Percentiles rank a stretch among this genome's conserved stretches.
Conservation (phyloP, 108 stramenopile genomes). For the Nannochloropsis oceanica region DNA sequence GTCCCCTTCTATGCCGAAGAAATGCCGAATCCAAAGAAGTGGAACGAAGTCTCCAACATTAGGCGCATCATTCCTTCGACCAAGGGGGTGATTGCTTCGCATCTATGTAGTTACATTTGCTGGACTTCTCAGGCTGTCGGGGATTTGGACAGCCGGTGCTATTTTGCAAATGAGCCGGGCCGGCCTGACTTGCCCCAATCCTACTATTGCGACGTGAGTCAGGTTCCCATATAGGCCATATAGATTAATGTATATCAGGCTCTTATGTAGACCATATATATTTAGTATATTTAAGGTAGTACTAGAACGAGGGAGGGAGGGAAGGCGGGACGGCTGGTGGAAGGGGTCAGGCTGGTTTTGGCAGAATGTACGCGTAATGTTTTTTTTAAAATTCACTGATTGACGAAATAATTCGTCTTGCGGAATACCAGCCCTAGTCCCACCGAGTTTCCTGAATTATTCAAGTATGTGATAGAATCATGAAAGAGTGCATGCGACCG, state of each 20-base stretch:
- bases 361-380: too few species aligned
- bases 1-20: not conserved
- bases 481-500: too few species aligned
- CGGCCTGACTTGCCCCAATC: not conserved
- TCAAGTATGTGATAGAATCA: too few species aligned
- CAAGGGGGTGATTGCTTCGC: not conserved
- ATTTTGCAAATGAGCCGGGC: not conserved
- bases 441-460: too few species aligned
- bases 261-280: not conserved
- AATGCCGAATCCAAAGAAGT: not conserved
- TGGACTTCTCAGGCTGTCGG: not conserved
- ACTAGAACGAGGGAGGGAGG: too few species aligned
- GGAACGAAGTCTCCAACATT: not conserved
- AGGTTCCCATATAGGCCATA: not conserved
- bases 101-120: not conserved
- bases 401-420: too few species aligned
- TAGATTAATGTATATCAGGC: too few species aligned
- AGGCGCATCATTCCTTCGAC: not conserved
- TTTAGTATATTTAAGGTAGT: too few species aligned
- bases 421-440: too few species aligned
- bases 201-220: not conserved
- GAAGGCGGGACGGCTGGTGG: too few species aligned
- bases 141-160: not conserved
- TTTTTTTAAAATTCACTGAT: too few species aligned
- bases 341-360: too few species aligned